Evolutionary conservation across 139 green algal species (phyloP).

Genomic region (Medakamo hakoo): DNA sequence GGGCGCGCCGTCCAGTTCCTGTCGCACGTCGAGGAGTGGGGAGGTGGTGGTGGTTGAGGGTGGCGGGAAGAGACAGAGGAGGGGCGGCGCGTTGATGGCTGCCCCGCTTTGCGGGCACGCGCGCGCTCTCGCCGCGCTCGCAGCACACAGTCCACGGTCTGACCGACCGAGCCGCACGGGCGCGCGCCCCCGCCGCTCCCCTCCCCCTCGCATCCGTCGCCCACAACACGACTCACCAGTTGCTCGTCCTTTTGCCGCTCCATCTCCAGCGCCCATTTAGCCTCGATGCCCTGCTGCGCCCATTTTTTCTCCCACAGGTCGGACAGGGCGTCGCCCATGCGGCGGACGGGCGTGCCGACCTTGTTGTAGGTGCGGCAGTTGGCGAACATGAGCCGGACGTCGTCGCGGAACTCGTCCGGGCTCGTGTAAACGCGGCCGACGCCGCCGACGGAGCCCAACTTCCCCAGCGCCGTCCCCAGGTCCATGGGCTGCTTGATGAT

Average conservation of each 20-base stretch:
- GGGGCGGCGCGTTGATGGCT: no score
- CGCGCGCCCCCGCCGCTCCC: not conserved
- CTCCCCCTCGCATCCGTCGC: not conserved
- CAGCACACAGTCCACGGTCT: not conserved
- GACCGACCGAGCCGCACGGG: not conserved
- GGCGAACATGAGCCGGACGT: constrained; percentile 34
- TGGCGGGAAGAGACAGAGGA: no score
- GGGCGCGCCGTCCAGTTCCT: not conserved
- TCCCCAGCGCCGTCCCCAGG: constrained; percentile 29
- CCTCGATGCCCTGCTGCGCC: constrained; percentile 18
- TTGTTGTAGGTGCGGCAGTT: constrained; percentile 45
- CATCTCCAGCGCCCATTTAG: constrained; percentile 22
- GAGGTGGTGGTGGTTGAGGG: no score
- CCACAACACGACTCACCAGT: constrained; percentile 5
- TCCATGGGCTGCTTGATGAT: constrained; percentile 65
- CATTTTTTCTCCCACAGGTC: constrained; percentile 42
- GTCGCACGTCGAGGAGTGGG: no score
- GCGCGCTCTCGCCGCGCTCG: constrained; percentile 9
- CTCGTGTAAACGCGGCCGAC: constrained; percentile 18
- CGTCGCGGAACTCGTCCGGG: constrained; percentile 26
- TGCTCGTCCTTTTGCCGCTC: constrained; percentile 15
- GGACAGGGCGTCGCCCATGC: constrained; percentile 24
- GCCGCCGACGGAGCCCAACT: constrained; percentile 3
- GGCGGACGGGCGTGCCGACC: constrained; percentile 23
- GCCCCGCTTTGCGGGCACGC: no score